Evolutionary conservation across 352 stramenopile genomes (phyloP), one percentile per base, ranked within the genome.

Genomic region (Pythium graminicola): DNA sequence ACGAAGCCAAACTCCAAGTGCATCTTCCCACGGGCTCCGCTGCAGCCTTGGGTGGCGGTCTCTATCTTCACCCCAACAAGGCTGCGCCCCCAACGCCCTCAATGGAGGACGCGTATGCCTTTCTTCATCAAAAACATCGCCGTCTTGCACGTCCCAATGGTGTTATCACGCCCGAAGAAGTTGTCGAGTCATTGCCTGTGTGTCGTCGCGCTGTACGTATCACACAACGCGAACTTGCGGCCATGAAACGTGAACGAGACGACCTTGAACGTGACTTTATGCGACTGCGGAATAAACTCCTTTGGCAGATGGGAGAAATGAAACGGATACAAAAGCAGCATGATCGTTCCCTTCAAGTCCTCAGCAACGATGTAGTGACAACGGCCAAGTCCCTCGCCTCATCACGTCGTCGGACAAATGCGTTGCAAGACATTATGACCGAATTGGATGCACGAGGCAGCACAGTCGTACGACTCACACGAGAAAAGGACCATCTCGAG

Each of bases 401-500:
- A 13, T 86, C 73, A 60, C 73, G 80, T 6, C 73, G 81, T 24
- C 72, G 81, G 28, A 89, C 76, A 20, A 87, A 69, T 44, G 76
- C 78, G 10, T 60, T 91, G 22, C 81, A 91, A 47, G 73, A 89
- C 38, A 86, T 91, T 47, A 86, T 91, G 76, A 87, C 59, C 13
- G 81, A 91, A 62, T 65, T 91, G 9, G 78, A 91, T 48, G 60
- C 67, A 3, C 61, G 78, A 19, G 81, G 81, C 2, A 76, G 60
- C 26, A 53, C 20, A 9, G 70, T 89, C 14, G 58, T 86, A 31
- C 64, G 73, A 16, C 60, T 86, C 22, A 81, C 65, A n/a, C 67
- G 76, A 9, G 78, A 89, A 54, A 89, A 86, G 58, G 64, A 72
- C 42, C 65, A 75, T 47, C 63, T 86, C 32, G 68, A 86, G 50